A percentile compares a stretch with the other conserved stretches of the same genome.
phyloP scores from a whole-genome alignment of 2,329 filamentous ascomycete species.

The Xylariaceae sp. region DNA sequence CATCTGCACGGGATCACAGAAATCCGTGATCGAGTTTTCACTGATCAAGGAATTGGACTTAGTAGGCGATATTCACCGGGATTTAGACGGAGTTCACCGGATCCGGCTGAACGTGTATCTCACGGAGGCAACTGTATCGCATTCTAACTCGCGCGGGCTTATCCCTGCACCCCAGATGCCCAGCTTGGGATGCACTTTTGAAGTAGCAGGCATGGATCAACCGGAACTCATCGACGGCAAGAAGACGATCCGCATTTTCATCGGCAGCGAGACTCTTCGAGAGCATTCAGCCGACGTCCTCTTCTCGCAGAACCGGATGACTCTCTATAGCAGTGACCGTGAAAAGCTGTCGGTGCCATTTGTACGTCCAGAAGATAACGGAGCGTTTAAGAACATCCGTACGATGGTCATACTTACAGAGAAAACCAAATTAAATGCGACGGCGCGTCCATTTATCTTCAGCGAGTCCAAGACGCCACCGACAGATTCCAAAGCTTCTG shows the following conservation, averaged over 20 bases:
- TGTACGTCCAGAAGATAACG: slow-evolving; percentile 84
- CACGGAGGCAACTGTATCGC: slow-evolving; percentile 79
- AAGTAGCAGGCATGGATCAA: slow-evolving; percentile 58
- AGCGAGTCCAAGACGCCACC: slow-evolving; percentile 32
- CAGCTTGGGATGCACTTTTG: slow-evolving; percentile 72
- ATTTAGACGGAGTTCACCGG: slow-evolving; percentile 59
- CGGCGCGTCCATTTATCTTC: slow-evolving; percentile 42
- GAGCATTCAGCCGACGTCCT: slow-evolving; percentile 84
- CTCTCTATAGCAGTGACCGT: slow-evolving; percentile 77
- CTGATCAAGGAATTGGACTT: slow-evolving; percentile 72
- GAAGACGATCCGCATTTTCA: slow-evolving; percentile 73
- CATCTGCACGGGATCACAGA: slow-evolving; percentile 85
- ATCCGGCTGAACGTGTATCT: slow-evolving; percentile 81
- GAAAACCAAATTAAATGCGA: slow-evolving; percentile 53
- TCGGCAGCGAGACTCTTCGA: slow-evolving; percentile 83
- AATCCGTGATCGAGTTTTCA: slow-evolving; percentile 71
- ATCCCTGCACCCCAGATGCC: slow-evolving; percentile 77
- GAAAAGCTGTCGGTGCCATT: slow-evolving; percentile 87
- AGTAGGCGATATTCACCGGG: slow-evolving; percentile 58
- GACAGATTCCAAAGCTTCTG: slow-evolving; percentile 15
- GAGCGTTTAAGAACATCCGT: slow-evolving; percentile 69
- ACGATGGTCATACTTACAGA: slow-evolving; percentile 54
- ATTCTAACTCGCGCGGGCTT: slow-evolving; percentile 63
- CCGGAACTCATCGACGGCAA: slow-evolving; percentile 45
- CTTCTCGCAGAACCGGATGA: slow-evolving; percentile 86